Percentiles rank a stretch among this genome's conserved stretches.
These are phyloP conservation scores for Platanus orientalis DNA, from an alignment of 164 flowering plant genomes.

Conservation along the genomic window DNA sequence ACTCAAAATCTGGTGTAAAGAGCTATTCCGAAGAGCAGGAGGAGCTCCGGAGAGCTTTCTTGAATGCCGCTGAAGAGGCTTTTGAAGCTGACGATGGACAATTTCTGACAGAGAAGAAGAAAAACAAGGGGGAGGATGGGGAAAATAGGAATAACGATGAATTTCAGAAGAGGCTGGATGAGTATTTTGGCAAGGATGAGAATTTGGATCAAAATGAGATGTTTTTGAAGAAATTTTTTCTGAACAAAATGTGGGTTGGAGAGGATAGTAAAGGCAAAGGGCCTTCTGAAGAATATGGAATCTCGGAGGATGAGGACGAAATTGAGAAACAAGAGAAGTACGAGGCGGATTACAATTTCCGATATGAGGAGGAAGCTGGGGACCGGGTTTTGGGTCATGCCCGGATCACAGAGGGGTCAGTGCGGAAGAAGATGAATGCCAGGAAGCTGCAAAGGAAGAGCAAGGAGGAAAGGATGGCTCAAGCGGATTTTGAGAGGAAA, in stretches of 20 bases:
- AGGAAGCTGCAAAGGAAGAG: conserved; percentile 69
- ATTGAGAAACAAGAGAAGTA: conserved; percentile 63
- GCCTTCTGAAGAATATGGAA: conserved; percentile 23
- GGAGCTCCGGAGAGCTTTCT: conserved; percentile 27
- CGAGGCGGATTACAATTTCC: conserved; percentile 51
- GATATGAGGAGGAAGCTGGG: conserved; percentile 69
- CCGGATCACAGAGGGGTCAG: conserved; percentile 63
- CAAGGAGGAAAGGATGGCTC: conserved; percentile 68
- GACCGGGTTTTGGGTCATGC: conserved; percentile 73
- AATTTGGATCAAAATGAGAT: conserved; percentile 49
- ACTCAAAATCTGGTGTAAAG: conserved; percentile 22
- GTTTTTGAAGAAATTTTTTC: conserved; percentile 63
- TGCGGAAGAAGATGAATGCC: conserved; percentile 68
- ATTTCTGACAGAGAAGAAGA: conserved; percentile 50
- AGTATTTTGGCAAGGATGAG: conserved; percentile 63
- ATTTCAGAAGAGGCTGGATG: conserved; percentile 43
- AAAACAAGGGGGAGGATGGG: conserved; percentile 16
- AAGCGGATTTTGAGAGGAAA: conserved; percentile 61
- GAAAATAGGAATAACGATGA: conserved; percentile 30
- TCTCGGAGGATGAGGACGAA: conserved; percentile 71
- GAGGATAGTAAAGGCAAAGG: conserved; percentile 26
- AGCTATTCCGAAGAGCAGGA: conserved; percentile 68
- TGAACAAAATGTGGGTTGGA: conserved; percentile 61
- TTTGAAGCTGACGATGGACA: conserved; percentile 45
- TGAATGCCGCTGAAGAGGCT: conserved; percentile 31